Evolutionary conservation across 2,329 filamentous ascomycete genomes (phyloP).

Genomic region (Aspergillus viridinutans): DNA sequence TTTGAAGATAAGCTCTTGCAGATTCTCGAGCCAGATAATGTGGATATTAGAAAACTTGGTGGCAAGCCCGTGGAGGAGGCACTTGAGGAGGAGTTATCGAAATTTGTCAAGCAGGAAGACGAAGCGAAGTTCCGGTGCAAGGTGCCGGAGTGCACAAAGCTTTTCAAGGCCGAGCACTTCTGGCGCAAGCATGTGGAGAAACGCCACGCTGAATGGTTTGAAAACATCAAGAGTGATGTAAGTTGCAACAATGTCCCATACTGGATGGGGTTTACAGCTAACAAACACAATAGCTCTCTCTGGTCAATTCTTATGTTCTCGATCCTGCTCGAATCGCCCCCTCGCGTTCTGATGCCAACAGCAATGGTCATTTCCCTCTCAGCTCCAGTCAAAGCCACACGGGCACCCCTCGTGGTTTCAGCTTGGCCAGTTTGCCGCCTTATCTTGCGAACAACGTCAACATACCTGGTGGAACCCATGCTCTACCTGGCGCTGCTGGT

Average conservation of each 20-base stretch:
- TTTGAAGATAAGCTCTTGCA: conserved; percentile 96
- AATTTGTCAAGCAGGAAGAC: conserved; percentile 94
- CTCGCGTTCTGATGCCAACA: conserved; percentile 87
- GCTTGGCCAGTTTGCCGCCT: conserved; percentile 66
- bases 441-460: conserved; percentile 48
- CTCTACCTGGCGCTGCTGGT: conserved; percentile 22
- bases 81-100: conserved; percentile 76
- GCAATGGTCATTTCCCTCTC: conserved; percentile 90
- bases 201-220: conserved; percentile 83
- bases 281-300: conserved; percentile 60
- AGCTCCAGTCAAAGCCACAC: conserved; percentile 69
- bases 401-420: conserved; percentile 90
- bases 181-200: conserved; percentile 99
- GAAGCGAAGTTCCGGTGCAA: conserved; percentile 96
- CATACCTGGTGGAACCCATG: conserved; percentile 36
- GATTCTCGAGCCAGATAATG: conserved; percentile 82
- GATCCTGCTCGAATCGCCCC: conserved; percentile 94
- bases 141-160: conserved; percentile 89
- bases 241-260: conserved; percentile 31
- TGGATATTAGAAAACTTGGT: conserved; percentile 84
- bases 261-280: conserved; percentile 21
- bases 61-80: conserved; percentile 83
- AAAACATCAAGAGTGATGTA: conserved; percentile 77
- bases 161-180: conserved; percentile 96
- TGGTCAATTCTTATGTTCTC: conserved; percentile 91